Percentiles rank a stretch among this genome's conserved stretches.
Evolutionary conservation across 1,139 yeast genomes (phyloP).

Genomic region (Kurtzmaniella quercitrusa): DNA sequence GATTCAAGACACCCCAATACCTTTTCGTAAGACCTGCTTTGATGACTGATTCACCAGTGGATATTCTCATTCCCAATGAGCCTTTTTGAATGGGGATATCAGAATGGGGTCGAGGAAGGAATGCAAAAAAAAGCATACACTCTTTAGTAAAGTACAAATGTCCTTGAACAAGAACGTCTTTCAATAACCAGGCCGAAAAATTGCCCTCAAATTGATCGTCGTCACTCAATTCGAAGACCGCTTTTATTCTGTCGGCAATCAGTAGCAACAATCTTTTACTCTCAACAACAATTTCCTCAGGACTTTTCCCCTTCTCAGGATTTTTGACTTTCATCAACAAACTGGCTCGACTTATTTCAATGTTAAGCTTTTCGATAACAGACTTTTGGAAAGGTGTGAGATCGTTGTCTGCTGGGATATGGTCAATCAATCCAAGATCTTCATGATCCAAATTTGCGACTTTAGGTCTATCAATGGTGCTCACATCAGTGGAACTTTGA

Average conservation of each 20-base stretch:
- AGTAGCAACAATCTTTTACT: conserved; percentile 19
- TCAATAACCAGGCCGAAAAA: conserved; percentile 74
- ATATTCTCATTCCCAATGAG: conserved; percentile 47
- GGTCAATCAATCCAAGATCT: not conserved
- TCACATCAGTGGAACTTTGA: not conserved
- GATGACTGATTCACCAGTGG: conserved; percentile 33
- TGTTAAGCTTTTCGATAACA: conserved; percentile 29
- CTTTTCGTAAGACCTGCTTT: conserved; percentile 32
- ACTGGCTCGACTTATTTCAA: conserved; percentile 21
- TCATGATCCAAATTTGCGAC: not conserved
- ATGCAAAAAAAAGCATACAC: conserved; percentile 73
- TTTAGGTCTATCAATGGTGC: not conserved
- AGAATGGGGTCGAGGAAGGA: conserved; percentile 49
- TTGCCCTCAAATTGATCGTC: conserved; percentile 53
- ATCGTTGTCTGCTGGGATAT: not conserved
- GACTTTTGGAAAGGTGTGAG: conserved; percentile 27
- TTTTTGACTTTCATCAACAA: conserved; percentile 17
- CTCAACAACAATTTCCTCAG: conserved; percentile 11
- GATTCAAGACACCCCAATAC: conserved; percentile 77
- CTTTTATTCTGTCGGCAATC: conserved; percentile 36
- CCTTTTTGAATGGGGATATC: conserved; percentile 34
- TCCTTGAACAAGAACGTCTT: conserved; percentile 83
- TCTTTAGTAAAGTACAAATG: conserved; percentile 68
- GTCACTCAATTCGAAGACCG: conserved; percentile 37
- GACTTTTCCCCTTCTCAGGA: not conserved